Conservation (phyloP, 225 moss, liverwort and hornwort genomes). For the Anthoceros angustus region DNA sequence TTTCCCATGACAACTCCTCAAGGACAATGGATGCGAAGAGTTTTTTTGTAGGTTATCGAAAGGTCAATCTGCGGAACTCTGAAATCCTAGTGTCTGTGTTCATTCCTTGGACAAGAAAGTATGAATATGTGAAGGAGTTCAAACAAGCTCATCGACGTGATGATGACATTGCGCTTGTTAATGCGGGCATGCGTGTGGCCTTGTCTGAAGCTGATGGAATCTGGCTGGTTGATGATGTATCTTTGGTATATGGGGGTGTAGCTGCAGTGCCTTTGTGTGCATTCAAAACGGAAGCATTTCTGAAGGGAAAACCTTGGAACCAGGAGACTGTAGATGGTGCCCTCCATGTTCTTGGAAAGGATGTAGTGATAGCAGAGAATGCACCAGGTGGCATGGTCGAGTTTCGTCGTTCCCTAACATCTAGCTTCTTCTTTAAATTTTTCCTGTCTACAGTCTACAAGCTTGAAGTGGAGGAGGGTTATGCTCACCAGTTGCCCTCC, state of each 20-base stretch:
- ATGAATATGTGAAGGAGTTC: constrained; percentile 79
- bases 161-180: constrained; percentile 96
- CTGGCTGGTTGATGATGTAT: constrained; percentile 55
- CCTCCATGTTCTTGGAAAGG: constrained; percentile 32
- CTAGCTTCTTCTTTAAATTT: constrained; percentile 90
- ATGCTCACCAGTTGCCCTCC: constrained; percentile 54
- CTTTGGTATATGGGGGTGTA: constrained; percentile 73
- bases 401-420: constrained; percentile 59
- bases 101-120: constrained; percentile 50
- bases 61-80: constrained; percentile 36
- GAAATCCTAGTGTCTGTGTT: constrained; percentile 55
- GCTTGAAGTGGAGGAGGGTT: constrained; percentile 45
- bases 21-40: constrained; percentile 48
- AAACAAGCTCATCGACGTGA: constrained; percentile 96
- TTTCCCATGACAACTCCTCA: constrained; percentile 19
- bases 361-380: constrained; percentile 43
- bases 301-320: constrained; percentile 62
- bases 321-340: constrained; percentile 41
- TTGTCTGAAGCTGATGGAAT: constrained; percentile 28
- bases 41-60: constrained; percentile 79
- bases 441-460: constrained; percentile 50
- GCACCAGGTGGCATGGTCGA: constrained; percentile 97
- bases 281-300: constrained; percentile 40
- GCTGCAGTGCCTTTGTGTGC: constrained; percentile 45
- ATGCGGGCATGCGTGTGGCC: constrained; percentile 63